Base-by-base conservation (phyloP, 768 basidiomycete species). In the Asterophora parasitica region DNA sequence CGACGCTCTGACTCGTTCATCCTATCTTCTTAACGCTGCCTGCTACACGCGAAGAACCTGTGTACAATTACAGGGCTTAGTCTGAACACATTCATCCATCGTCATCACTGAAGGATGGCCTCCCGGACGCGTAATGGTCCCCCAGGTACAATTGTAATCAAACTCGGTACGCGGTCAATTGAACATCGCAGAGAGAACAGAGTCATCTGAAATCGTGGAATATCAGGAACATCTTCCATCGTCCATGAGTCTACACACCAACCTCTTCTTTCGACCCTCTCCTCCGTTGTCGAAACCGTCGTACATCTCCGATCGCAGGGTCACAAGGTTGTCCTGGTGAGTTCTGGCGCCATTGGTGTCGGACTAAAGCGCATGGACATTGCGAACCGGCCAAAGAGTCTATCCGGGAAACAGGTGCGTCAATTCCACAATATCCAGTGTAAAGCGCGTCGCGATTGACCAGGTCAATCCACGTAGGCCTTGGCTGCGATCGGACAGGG, bases 401-500 rank as follows among this genome's bases (percentile, higher is more conserved):
- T 99, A 16, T 83, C 87, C 2, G 90, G 90, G 42, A 96, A 94
- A 68, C 94, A 98, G 79, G 92, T 87, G 57, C 54, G 81, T 66
- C 9, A 27, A 17, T 12, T 31, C 13, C 6, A 26, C 12, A 38
- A 27, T 8, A 4, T 15, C 7, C 15, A 28, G 31, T 30, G 7
- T 26, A 35, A 23, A 6, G 23, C 23, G 23, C 3, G 23, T 23
- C 23, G n/a, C n/a, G n/a, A 23, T 23, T 23, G 23, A 23, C 23
- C 23, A 23, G 23, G 23, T 23, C 23, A 23, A 23, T 23, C 10
- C 26, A 27, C 55, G 31, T 57, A 96, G 92, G 96, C 96, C 9
- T 70, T 98, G 41, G 95, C 95, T 27, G 95, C 96, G 0, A 92
- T 98, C 41, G 96, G 96, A 0, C 96, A 99, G 70, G 94, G 96